phyloP scores from a whole-genome alignment of 164 flowering plant genomes.

The Dillenia turbinata region DNA sequence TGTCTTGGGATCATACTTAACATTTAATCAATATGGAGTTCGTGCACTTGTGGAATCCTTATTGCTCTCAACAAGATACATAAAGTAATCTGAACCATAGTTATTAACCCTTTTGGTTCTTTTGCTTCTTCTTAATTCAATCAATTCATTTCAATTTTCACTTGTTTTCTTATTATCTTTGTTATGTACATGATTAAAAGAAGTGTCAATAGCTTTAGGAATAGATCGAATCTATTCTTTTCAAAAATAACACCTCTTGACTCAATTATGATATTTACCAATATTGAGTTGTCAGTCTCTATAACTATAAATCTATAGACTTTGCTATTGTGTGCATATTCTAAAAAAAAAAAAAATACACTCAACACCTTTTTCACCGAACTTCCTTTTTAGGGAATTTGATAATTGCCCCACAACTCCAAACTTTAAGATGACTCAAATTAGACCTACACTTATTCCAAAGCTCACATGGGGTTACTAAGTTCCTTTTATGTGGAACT shows the following conservation, averaged over 20 bases:
- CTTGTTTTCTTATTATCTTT: no score
- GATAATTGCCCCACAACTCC: slow-evolving; percentile 10
- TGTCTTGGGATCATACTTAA: no score
- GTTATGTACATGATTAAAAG: no score
- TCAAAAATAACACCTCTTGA: slow-evolving; percentile 8
- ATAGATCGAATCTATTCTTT: background rate
- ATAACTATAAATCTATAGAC: slow-evolving; percentile 4
- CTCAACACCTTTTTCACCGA: slow-evolving; percentile 8
- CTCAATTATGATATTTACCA: slow-evolving; percentile 3
- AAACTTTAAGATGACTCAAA: background rate
- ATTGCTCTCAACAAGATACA: background rate
- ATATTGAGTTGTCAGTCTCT: background rate
- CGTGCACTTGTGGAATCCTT: background rate
- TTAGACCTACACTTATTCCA: background rate
- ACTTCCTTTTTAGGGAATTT: slow-evolving; percentile 1
- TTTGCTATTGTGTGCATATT: no score
- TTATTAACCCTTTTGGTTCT: no score
- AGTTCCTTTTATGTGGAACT: no score
- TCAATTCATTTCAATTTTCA: no score
- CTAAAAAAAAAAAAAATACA: no score
- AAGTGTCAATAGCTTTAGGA: background rate
- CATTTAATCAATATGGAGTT: background rate
- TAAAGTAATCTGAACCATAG: background rate
- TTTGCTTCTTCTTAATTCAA: no score
- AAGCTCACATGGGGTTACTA: no score